These are phyloP conservation scores for Nectriaceae sp. DNA, from an alignment of 2,329 filamentous ascomycete genomes.

Conservation along the genomic window DNA sequence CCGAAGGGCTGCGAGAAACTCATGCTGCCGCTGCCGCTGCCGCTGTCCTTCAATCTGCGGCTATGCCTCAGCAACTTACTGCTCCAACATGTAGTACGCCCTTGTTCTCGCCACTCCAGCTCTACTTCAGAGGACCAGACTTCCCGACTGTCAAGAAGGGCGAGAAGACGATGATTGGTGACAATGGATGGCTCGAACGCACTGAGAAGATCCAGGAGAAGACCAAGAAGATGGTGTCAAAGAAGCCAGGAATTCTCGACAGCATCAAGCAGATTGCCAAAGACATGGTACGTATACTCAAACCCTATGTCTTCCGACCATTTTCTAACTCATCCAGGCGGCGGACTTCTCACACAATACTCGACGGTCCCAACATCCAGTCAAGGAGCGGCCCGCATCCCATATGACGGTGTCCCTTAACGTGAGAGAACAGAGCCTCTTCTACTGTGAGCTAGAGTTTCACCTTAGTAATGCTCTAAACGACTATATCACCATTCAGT, in stretches of 20 bases:
- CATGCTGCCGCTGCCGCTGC: slow-evolving; percentile 6
- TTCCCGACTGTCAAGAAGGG: slow-evolving; percentile 42
- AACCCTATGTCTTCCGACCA: too few species aligned
- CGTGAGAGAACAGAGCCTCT: slow-evolving; percentile 57
- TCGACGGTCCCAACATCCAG: slow-evolving; percentile 33
- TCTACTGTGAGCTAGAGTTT: slow-evolving; percentile 62
- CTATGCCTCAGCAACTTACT: slow-evolving; percentile 15
- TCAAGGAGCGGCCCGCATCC: slow-evolving; percentile 30
- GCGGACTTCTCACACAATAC: slow-evolving; percentile 40
- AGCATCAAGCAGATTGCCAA: slow-evolving; percentile 55
- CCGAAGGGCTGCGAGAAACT: slow-evolving; percentile 22
- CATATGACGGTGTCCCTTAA: slow-evolving; percentile 52
- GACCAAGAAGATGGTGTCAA: slow-evolving; percentile 32
- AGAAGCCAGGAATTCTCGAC: slow-evolving; percentile 46
- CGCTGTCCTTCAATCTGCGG: background rate
- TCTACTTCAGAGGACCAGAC: slow-evolving; percentile 43
- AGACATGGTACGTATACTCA: slow-evolving; percentile 49
- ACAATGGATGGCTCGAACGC: slow-evolving; percentile 59
- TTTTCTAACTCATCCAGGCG: slow-evolving; percentile 28
- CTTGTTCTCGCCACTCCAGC: slow-evolving; percentile 44
- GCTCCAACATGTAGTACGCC: slow-evolving; percentile 21
- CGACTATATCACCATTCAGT: slow-evolving; percentile 53
- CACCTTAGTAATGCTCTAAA: slow-evolving; percentile 53
- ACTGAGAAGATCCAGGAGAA: slow-evolving; percentile 30
- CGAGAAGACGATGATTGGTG: slow-evolving; percentile 55